Base-by-base conservation (phyloP, 2,329 filamentous ascomycete genomes). In the Tolypocladium tundrense region DNA sequence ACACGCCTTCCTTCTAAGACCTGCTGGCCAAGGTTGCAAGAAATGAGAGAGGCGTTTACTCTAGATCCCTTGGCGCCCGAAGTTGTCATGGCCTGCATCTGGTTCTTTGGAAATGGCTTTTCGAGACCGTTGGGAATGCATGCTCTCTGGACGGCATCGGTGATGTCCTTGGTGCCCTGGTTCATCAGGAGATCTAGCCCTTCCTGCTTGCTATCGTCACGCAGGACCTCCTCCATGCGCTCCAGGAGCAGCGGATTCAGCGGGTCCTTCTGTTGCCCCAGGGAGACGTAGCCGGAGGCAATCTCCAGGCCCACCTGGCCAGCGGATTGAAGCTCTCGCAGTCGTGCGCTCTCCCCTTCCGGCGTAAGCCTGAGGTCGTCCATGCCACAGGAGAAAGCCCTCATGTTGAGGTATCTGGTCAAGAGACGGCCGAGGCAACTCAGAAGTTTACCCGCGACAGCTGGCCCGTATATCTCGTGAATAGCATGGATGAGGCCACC, bases 31-130 rank as follows among this genome's bases (percentile, higher is more conserved):
- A 99, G 82, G 69, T 99, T 97, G 73, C 93, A 97, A 33, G 93
- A 97, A 72, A 99, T 99, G 60, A 97, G 84, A 67, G 96, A 97
- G 55, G 94, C 94, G 70, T 99, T 99, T 73, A 99, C 94, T 66
- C 84, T 79, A 57, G 85, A 88, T 70, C 94, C 94, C 76, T 99
- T 99, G 55, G 94, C 94, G 72, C 94, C 94, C 58, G 94, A 97
- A 16, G 88, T 88, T 27, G 94, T 99, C 94, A 99, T 99, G 63
- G 90, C 86, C 78, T 99, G 94, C 93, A 99, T 99, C 74, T 97
- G 93, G 69, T 99, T 99, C 69, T 88, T 88, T 1, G 94, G 94
- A 73, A 99, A 99, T 9, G 88, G 84, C 74, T 97, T 99, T 67
- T 90, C 86, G 35, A 99, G 82, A 48, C 90, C 91, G 24, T 77